Percentiles rank a stretch among this genome's conserved stretches.
These are phyloP conservation scores for Hymenoscyphus occultus DNA, from an alignment of 2,329 filamentous ascomycete genomes.

Conservation along the genomic window DNA sequence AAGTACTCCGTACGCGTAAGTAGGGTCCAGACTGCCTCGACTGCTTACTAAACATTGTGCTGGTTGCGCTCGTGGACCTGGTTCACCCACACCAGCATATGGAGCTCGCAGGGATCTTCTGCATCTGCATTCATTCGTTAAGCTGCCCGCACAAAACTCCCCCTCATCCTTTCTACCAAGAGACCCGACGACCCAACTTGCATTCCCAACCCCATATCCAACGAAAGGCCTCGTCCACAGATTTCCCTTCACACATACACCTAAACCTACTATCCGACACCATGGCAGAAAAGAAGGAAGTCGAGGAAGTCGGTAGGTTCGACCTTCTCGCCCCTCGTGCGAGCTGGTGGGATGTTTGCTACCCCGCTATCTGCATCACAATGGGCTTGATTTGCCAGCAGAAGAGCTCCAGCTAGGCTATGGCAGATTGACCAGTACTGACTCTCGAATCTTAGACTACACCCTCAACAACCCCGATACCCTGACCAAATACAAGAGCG, in stretches of 20 bases:
- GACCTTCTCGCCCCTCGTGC: slow-evolving; percentile 33
- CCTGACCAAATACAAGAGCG: slow-evolving; percentile 98
- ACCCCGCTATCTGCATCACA: slow-evolving; percentile 34
- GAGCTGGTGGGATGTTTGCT: slow-evolving; percentile 24
- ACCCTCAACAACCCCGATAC: slow-evolving; percentile 88
- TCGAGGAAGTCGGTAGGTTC: slow-evolving; percentile 41
- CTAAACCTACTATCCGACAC: slow-evolving; percentile 20
- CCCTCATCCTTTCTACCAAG: slow-evolving; percentile 3
- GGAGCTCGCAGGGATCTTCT: neutral
- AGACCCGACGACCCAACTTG: neutral
- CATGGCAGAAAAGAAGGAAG: slow-evolving; percentile 44
- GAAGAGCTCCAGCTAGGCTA: neutral
- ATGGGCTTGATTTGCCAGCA: slow-evolving; percentile 4
- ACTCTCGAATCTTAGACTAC: slow-evolving; percentile 59
- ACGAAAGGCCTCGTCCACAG: neutral
- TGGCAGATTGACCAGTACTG: neutral
- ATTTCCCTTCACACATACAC: neutral
- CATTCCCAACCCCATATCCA: neutral
- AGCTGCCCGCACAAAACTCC: slow-evolving; percentile 2
- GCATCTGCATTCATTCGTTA: neutral
- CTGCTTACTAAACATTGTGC: too few species aligned
- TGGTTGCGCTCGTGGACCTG: too few species aligned
- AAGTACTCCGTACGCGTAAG: too few species aligned
- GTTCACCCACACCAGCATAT: neutral
- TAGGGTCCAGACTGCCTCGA: too few species aligned